These are phyloP conservation scores for Noccaea caerulescens DNA, from an alignment of 345 rosid species.

Conservation along the genomic window DNA sequence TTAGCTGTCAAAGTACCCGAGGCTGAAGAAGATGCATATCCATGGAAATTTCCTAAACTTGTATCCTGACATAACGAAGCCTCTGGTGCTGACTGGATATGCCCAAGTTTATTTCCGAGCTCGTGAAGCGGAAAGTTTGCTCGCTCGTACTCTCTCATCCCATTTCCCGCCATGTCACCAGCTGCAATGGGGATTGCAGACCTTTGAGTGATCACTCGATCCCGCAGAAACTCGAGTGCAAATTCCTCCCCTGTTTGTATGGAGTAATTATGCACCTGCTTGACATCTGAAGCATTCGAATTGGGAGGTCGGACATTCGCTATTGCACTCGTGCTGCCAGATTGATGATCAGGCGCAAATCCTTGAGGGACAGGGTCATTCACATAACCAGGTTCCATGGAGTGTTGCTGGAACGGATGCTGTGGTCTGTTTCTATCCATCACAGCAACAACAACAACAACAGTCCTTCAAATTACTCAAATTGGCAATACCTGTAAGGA, in stretches of 20 bases:
- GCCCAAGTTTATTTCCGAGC: slow-evolving; percentile 51
- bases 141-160: slow-evolving; percentile 55
- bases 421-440: slow-evolving; percentile 61
- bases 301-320: slow-evolving; percentile 49
- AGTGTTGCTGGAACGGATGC: slow-evolving; percentile 48
- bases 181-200: slow-evolving; percentile 51
- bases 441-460: slow-evolving; percentile 33
- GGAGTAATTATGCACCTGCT: slow-evolving; percentile 76
- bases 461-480: slow-evolving; percentile 26
- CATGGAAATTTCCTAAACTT: slow-evolving; percentile 44
- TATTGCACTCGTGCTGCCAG: slow-evolving; percentile 41
- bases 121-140: slow-evolving; percentile 47
- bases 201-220: slow-evolving; percentile 65
- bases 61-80: slow-evolving; percentile 50
- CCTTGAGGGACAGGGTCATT: slow-evolving; percentile 56
- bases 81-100: slow-evolving; percentile 55
- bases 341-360: slow-evolving; percentile 46
- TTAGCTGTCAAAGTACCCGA: slow-evolving; percentile 51
- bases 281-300: slow-evolving; percentile 57
- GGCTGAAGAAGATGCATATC: slow-evolving; percentile 52
- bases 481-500: slow-evolving; percentile 9
- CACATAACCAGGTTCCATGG: slow-evolving; percentile 62
- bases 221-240: slow-evolving; percentile 88
- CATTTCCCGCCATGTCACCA: slow-evolving; percentile 50
- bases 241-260: slow-evolving; percentile 93